phyloP scores from a whole-genome alignment of 768 basidiomycete genomes.

The Sporobolomyces pararoseus region DNA sequence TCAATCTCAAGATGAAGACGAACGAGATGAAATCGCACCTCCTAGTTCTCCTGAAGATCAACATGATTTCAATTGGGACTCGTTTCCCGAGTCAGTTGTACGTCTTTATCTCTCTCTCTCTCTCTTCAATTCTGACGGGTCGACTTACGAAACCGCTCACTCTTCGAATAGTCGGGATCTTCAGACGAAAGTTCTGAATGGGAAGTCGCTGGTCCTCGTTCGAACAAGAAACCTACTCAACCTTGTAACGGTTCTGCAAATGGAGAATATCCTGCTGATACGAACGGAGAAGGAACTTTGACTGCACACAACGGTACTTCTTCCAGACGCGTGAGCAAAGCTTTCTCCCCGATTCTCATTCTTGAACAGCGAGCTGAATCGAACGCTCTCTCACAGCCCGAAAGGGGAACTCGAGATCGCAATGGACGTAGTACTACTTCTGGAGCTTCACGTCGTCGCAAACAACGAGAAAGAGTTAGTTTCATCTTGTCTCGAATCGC shows the following conservation, averaged over 20 bases:
- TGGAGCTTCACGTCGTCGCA: slow-evolving; percentile 13
- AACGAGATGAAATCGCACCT: background rate
- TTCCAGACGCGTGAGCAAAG: too few relatives aligned
- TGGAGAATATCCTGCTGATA: background rate
- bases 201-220: slow-evolving; percentile 3
- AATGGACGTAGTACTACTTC: background rate
- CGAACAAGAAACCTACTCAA: background rate
- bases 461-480: slow-evolving; percentile 1
- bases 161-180: background rate
- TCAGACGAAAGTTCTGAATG: background rate
- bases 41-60: background rate
- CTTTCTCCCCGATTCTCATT: too few relatives aligned
- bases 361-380: background rate
- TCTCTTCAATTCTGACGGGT: too few relatives aligned
- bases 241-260: background rate
- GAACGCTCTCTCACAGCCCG: background rate
- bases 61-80: background rate
- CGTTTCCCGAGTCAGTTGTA: background rate
- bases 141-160: background rate
- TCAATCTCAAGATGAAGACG: too few relatives aligned
- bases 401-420: too few relatives aligned
- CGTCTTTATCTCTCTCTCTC: background rate
- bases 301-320: too few relatives aligned
- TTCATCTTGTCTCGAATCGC: background rate
- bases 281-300: background rate